A percentile compares a stretch with the other conserved stretches of the same genome.
These are phyloP conservation scores for Ophiosphaerella herpotricha DNA, from an alignment of 2,329 filamentous ascomycete genomes.

Conservation along the genomic window DNA sequence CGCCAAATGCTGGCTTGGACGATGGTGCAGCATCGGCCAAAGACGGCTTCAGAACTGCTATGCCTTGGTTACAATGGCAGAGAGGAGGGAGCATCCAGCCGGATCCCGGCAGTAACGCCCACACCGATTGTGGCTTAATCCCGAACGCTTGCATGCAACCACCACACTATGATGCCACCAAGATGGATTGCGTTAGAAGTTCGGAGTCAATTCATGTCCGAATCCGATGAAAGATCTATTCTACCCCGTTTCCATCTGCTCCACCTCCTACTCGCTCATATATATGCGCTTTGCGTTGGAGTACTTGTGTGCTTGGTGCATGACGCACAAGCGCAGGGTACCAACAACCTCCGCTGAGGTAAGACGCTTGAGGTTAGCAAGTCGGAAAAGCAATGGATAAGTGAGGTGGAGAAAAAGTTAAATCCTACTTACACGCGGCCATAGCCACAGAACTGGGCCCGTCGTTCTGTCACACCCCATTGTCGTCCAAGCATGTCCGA, in stretches of 20 bases:
- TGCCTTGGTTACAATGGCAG: no score
- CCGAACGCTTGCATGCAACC: background rate
- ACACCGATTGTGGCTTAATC: no score
- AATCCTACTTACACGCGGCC: background rate
- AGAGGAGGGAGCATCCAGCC: no score
- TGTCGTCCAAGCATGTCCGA: conserved; percentile 1
- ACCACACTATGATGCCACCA: no score
- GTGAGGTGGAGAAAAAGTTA: background rate
- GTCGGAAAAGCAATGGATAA: conserved; percentile 6
- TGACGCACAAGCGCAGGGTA: background rate
- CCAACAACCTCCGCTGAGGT: conserved; percentile 1
- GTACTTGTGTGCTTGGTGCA: no score
- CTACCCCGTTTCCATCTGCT: background rate
- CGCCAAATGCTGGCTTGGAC: no score
- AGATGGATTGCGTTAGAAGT: no score
- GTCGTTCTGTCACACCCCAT: background rate
- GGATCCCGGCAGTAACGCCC: no score
- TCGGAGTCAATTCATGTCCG: background rate
- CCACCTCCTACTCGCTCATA: background rate
- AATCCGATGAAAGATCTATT: background rate
- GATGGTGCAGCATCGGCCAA: no score
- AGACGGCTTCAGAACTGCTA: no score
- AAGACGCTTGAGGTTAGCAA: background rate
- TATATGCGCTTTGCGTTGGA: no score
- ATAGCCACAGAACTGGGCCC: background rate